These are phyloP conservation scores for Melanogaster broomeanus DNA, from an alignment of 768 basidiomycete genomes.

Conservation along the genomic window DNA sequence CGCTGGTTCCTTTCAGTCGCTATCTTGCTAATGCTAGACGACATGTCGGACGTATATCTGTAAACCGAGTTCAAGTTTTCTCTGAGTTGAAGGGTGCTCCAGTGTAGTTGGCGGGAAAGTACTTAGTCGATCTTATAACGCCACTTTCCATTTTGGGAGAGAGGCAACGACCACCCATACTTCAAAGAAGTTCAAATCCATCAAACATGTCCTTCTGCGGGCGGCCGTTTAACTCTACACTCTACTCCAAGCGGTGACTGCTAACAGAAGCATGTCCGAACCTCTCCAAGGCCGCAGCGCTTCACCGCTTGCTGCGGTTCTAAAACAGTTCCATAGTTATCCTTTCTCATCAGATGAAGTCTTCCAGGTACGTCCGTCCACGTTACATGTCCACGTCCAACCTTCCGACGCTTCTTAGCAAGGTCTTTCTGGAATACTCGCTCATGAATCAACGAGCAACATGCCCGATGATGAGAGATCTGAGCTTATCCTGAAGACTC, in stretches of 20 bases:
- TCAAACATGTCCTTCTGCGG: too few species aligned
- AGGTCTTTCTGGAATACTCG: conserved; percentile 61
- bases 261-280: too few species aligned
- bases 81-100: too few species aligned
- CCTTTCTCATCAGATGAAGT: conserved; percentile 57
- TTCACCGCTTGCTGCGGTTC: conserved; percentile 16
- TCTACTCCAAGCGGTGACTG: too few species aligned
- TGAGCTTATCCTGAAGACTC: conserved; percentile 51
- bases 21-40: conserved; percentile 51
- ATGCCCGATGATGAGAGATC: conserved; percentile 41
- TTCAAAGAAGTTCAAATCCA: too few species aligned
- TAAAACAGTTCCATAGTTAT: conserved; percentile 40
- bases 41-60: conserved; percentile 25
- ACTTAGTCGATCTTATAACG: conserved; percentile 7
- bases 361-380: conserved; percentile 53
- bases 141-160: neutral
- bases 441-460: conserved; percentile 39
- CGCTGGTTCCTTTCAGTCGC: conserved; percentile 66
- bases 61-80: too few species aligned
- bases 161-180: too few species aligned
- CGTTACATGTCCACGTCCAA: neutral
- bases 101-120: too few species aligned
- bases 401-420: conserved; percentile 42
- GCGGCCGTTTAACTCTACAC: too few species aligned
- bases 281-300: conserved; percentile 13